Evolutionary conservation across 179 eudicot genomes (phyloP), one percentile per base, ranked within the genome.

Genomic region (Corrigiola litoralis): DNA sequence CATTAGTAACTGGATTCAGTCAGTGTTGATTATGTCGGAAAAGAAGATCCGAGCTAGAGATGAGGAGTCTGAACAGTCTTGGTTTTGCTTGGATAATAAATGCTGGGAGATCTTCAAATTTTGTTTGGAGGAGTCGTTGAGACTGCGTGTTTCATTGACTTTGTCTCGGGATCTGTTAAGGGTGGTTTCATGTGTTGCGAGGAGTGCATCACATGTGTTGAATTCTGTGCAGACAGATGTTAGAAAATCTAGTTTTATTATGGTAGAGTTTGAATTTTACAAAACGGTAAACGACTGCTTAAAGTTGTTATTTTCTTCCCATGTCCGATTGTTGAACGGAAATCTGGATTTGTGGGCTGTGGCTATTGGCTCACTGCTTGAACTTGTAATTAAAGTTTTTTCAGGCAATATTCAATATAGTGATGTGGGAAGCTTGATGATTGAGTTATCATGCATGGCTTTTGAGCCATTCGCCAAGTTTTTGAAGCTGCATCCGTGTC

Each of bases 381-480:
- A 85, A 54, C 85, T 88, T 27, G 72, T 74, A 24, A 66, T 68
- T 67, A 78, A 79, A 53, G 16, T 85, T 62, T 46, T 74, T 59
- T 53, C 20, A 14, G 71, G 69, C 24, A 65, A 74, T 61, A 61
- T 68, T 54, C 87, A 75, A 63, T 74, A 65, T 51, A 69, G 59
- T 72, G 73, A 71, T 61, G 67, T 63, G 18, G 84, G 83, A 58
- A 62, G 42, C 34, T 66, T 80, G 59, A 33, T 74, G 73, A 58
- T 77, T 49, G 77, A 81, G 44, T 65, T 85, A 45, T 73, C 96
- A 17, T 85, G 86, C 65, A 75, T 51, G 66, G 79, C 88, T 69
- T 81, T 91, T 48, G 87, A 90, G 77, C 92, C 94, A 36, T 95
- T 95, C 68, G 69, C 87, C 51, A 86, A 78, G 76, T 95, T 88